Conservation (phyloP, 257 asterid species). For the Solanum lycopersicoides region DNA sequence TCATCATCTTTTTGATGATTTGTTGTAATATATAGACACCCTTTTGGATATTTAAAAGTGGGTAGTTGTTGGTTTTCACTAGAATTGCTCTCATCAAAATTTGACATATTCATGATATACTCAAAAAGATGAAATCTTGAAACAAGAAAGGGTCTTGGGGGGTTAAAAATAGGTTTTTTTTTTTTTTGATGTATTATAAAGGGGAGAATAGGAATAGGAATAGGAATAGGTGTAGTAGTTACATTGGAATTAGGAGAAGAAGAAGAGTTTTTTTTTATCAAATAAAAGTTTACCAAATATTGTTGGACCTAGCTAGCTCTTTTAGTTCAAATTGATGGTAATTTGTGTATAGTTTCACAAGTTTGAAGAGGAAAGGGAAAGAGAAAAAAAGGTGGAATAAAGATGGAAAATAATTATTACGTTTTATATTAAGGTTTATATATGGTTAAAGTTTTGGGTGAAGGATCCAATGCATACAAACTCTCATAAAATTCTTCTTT, state of each 20-base stretch:
- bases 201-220: not conserved
- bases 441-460: not conserved
- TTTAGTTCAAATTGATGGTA: not conserved
- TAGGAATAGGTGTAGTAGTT: not conserved
- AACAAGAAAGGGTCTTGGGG: not conserved
- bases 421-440: not conserved
- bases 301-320: not conserved
- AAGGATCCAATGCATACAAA: constrained; percentile 2
- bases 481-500: not conserved
- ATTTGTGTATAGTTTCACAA: not conserved
- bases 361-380: not conserved
- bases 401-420: not conserved
- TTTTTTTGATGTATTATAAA: not conserved
- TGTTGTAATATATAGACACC: not conserved
- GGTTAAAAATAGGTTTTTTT: not conserved
- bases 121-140: not conserved
- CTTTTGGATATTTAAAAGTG: not conserved
- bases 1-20: not conserved
- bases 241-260: not conserved
- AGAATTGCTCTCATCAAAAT: not conserved
- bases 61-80: not conserved
- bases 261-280: not conserved
- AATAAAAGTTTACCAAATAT: not conserved
- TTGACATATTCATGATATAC: not conserved
- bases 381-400: not conserved